These are phyloP conservation scores for Sugiyamaella mastotermitis DNA, from an alignment of 805 yeast genomes.

Conservation along the genomic window DNA sequence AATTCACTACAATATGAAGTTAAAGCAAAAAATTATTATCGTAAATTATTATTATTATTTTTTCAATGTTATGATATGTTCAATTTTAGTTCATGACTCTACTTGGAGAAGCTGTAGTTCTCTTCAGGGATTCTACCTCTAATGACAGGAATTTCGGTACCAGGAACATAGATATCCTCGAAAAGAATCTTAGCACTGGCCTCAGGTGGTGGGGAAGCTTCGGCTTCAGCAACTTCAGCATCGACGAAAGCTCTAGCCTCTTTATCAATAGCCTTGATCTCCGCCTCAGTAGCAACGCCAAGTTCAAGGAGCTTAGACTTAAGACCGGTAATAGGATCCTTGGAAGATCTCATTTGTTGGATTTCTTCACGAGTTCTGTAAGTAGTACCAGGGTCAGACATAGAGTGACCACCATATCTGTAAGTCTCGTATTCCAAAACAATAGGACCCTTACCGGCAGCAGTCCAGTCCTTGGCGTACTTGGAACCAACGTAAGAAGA, in stretches of 20 bases:
- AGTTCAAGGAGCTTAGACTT: slow-evolving; percentile 79
- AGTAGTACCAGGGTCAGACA: slow-evolving; percentile 99
- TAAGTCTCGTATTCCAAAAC: slow-evolving; percentile 97
- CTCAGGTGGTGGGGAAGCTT: slow-evolving; percentile 90
- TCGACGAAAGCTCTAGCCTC: slow-evolving; percentile 94
- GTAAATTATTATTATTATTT: no score
- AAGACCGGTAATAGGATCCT: slow-evolving; percentile 95
- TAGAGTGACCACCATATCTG: slow-evolving; percentile 99
- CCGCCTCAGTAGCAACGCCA: slow-evolving; percentile 87
- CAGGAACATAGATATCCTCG: slow-evolving; percentile 95
- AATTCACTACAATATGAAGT: no score
- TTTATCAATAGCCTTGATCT: slow-evolving; percentile 90
- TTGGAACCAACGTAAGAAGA: slow-evolving; percentile 94
- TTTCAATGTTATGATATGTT: no score
- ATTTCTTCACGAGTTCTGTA: slow-evolving; percentile 99
- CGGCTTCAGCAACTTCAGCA: slow-evolving; percentile 90
- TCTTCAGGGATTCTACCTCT: slow-evolving; percentile 97
- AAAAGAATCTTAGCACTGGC: slow-evolving; percentile 90
- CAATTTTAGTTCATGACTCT: no score
- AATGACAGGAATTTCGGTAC: slow-evolving; percentile 83
- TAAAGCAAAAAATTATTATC: no score
- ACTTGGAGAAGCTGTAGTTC: slow-evolving; percentile 68
- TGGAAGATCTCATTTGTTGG: slow-evolving; percentile 97
- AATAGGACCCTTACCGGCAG: slow-evolving; percentile 90
- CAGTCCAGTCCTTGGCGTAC: slow-evolving; percentile 95